Evolutionary conservation across 2,329 filamentous ascomycete genomes (phyloP), one percentile per base, ranked within the genome.

Genomic region (Penicillium palitans): DNA sequence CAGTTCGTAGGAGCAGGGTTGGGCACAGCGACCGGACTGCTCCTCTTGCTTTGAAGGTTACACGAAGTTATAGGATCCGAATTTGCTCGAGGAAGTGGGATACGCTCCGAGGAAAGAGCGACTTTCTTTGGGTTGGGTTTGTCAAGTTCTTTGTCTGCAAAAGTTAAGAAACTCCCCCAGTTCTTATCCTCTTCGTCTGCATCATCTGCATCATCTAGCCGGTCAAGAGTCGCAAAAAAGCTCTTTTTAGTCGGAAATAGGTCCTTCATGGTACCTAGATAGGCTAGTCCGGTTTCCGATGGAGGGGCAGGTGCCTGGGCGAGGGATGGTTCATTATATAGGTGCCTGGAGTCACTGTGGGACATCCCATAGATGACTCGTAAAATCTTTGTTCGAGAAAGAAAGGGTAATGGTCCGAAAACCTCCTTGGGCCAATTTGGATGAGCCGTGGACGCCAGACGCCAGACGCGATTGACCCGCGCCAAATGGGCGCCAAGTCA

Each of bases 221-320:
- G 50, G 41, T 77, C 74, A 9, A 79, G 67, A 21, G 66, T 70
- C 17, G 59, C 64, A 61, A 77, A 78, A 53, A 78, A 74, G 19
- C 62, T 57, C 56, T 66, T 61, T 64, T 78, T 78, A 59, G 64
- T 68, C 7, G 21, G 48, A 27, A 55, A 41, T 33, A 35, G 53
- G 47, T 54, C 55, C 53, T 55, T 61, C 67, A 72, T 71, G 12
- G 54, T 19, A 40, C 37, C 37, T 19, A 12, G 17, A 10, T 42
- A 48, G 40, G 49, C 56, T 61, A 58, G 47, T 61, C 57, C 37
- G 61, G 60, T 52, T 56, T 62, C 60, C 58, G 47, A 52, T 24
- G 46, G 42, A 47, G 41, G 47, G 49, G 57, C 19, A 31, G 47
- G 15, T 31, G 45, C 29, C 33, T 54, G 37, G 61, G 58, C 66